Conservation (phyloP, 2,329 filamentous ascomycete species). For the Colletotrichum ledebouriae region DNA sequence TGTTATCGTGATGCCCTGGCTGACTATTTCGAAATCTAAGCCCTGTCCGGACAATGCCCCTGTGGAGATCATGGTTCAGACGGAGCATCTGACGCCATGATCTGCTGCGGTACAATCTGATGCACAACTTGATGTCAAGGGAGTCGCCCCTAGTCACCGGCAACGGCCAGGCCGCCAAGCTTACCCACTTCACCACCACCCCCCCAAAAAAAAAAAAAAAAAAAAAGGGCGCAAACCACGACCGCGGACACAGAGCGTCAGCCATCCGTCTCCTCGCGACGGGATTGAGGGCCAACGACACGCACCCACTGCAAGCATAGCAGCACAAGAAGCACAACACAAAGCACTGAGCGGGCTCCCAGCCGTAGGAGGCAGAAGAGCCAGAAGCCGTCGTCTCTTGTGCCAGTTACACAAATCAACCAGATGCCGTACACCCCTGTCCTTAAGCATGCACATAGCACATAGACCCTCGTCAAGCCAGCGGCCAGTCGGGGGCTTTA, state of each 20-base stretch:
- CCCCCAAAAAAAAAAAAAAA: too few species aligned
- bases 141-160: slow-evolving; percentile 32
- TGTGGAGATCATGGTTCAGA: slow-evolving; percentile 58
- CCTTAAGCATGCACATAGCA: slow-evolving; percentile 27
- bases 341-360: slow-evolving; percentile 42
- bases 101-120: slow-evolving; percentile 54
- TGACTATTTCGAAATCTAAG: slow-evolving; percentile 44
- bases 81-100: slow-evolving; percentile 56
- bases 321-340: slow-evolving; percentile 38
- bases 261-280: slow-evolving; percentile 7
- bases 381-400: slow-evolving; percentile 42
- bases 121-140: slow-evolving; percentile 47
- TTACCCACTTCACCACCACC: slow-evolving; percentile 40
- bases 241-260: slow-evolving; percentile 13
- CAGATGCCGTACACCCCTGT: slow-evolving; percentile 33
- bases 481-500: slow-evolving; percentile 46
- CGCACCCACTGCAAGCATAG: slow-evolving; percentile 10
- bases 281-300: slow-evolving; percentile 4
- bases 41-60: slow-evolving; percentile 49
- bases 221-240: slow-evolving; percentile 16
- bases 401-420: slow-evolving; percentile 44
- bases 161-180: slow-evolving; percentile 34
- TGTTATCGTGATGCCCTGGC: slow-evolving; percentile 23
- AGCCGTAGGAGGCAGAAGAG: slow-evolving; percentile 12
- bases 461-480: slow-evolving; percentile 38